Conservation (phyloP, 1,284 basidiomycete genomes). For the Golubevia pallescens region DNA sequence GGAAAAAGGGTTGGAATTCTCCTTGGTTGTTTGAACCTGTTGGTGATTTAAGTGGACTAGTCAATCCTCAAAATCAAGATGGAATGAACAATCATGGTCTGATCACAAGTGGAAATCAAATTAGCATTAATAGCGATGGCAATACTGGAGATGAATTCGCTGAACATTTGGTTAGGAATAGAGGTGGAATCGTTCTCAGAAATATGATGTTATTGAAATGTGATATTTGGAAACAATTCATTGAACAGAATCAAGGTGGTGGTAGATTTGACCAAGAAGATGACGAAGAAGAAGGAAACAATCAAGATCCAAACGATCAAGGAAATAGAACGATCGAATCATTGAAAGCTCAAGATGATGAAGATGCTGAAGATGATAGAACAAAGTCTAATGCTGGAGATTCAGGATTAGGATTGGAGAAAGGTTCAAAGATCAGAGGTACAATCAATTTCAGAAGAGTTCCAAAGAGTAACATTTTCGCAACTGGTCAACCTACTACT, state of each 20-base stretch:
- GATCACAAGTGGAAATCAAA: background rate
- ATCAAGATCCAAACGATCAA: background rate
- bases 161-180: slow-evolving; percentile 58
- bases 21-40: slow-evolving; percentile 64
- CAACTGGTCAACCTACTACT: slow-evolving; percentile 59
- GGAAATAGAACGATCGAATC: too few relatives aligned
- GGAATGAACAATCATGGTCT: background rate
- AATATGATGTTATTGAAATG: slow-evolving; percentile 55
- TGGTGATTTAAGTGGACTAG: slow-evolving; percentile 34
- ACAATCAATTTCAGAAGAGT: slow-evolving; percentile 59
- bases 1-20: slow-evolving; percentile 29
- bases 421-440: slow-evolving; percentile 34
- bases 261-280: background rate
- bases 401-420: too few relatives aligned
- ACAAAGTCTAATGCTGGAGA: too few relatives aligned
- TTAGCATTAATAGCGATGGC: background rate
- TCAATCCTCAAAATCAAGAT: background rate
- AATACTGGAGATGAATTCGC: slow-evolving; percentile 54
- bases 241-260: slow-evolving; percentile 11
- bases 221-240: slow-evolving; percentile 60
- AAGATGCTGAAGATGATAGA: slow-evolving; percentile 5
- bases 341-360: slow-evolving; percentile 6
- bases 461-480: slow-evolving; percentile 52
- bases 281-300: background rate
- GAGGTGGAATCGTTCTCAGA: slow-evolving; percentile 58